phyloP scores from a whole-genome alignment of 352 stramenopile species.

The Pythium myriotylum region DNA sequence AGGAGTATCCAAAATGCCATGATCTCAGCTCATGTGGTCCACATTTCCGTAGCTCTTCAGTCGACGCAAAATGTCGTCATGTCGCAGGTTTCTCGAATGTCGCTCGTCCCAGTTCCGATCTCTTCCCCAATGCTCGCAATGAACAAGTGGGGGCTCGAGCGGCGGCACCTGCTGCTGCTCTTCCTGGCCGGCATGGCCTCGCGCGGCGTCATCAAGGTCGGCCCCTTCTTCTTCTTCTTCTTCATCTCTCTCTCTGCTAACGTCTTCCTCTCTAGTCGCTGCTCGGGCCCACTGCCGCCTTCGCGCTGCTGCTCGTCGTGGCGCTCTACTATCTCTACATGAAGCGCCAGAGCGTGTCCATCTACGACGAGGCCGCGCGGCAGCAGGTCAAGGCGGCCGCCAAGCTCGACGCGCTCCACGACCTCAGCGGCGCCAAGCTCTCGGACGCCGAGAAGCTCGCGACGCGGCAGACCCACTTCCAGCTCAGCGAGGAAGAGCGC shows the following conservation, averaged over 20 bases:
- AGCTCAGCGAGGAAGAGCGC: constrained; percentile 55
- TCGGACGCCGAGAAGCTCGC: constrained; percentile 25
- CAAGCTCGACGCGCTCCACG: constrained; percentile 71
- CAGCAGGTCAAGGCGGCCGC: constrained; percentile 56
- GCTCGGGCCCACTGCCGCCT: constrained; percentile 63
- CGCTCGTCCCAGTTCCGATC: no score
- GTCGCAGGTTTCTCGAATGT: no score
- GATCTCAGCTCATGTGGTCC: no score
- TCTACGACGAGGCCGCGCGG: constrained; percentile 74
- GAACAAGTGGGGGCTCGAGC: constrained; percentile 47
- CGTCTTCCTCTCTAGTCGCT: constrained; percentile 38
- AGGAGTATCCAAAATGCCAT: no score
- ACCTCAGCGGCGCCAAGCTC: constrained; percentile 44
- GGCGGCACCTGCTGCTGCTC: constrained; percentile 72
- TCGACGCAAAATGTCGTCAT: no score
- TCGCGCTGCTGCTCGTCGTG: constrained; percentile 64
- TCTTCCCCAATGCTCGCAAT: constrained; percentile 27
- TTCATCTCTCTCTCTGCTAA: constrained; percentile 8
- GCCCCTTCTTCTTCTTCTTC: neutral
- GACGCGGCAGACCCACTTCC: constrained; percentile 73
- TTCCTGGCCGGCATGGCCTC: constrained; percentile 68
- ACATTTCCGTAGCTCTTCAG: no score
- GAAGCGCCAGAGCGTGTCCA: constrained; percentile 53
- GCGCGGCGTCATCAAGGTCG: constrained; percentile 68
- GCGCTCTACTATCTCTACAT: constrained; percentile 67